Evolutionary conservation across 1,284 basidiomycete genomes (phyloP).

Genomic region (Tylopilus orsonianus): DNA sequence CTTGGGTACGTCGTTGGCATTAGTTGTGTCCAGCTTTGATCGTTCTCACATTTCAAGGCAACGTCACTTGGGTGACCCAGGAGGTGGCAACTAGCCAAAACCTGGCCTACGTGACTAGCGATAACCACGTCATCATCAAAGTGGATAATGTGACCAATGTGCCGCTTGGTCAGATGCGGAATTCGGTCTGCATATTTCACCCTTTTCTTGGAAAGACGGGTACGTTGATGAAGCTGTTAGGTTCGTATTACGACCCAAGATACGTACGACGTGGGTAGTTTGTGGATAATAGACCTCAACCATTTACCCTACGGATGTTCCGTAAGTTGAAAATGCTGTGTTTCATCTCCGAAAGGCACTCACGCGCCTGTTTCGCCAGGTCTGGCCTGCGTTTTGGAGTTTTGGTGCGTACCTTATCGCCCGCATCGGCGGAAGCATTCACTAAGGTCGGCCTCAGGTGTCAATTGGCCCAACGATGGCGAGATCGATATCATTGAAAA

Average conservation of each 20-base stretch:
- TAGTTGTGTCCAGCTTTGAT: constrained; percentile 1
- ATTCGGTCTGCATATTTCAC: constrained; percentile 41
- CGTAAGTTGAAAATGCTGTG: constrained; percentile 36
- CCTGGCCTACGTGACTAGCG: constrained; percentile 55
- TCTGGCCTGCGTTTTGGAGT: constrained; percentile 56
- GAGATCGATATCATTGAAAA: constrained; percentile 62
- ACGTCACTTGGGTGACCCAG: constrained; percentile 48
- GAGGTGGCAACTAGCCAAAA: constrained; percentile 45
- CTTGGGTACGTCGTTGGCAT: constrained; percentile 34
- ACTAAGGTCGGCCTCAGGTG: constrained; percentile 20
- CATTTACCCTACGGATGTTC: constrained; percentile 70
- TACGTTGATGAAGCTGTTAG: constrained; percentile 28
- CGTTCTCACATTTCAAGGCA: constrained; percentile 39
- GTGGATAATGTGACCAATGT: constrained; percentile 59
- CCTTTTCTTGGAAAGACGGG: not conserved
- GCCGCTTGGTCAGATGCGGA: constrained; percentile 52
- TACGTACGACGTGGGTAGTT: constrained; percentile 50
- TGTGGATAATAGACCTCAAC: constrained; percentile 60
- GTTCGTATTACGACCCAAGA: constrained; percentile 51
- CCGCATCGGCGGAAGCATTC: not conserved
- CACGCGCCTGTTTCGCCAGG: constrained; percentile 26
- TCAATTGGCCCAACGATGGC: constrained; percentile 44
- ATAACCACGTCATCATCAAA: constrained; percentile 56
- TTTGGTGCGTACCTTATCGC: constrained; percentile 28
- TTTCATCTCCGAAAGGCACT: constrained; percentile 9